A percentile compares a stretch with the other conserved stretches of the same genome.
Evolutionary conservation across 2,329 filamentous ascomycete species (phyloP).

Genomic region (Colletotrichum endophyticum): DNA sequence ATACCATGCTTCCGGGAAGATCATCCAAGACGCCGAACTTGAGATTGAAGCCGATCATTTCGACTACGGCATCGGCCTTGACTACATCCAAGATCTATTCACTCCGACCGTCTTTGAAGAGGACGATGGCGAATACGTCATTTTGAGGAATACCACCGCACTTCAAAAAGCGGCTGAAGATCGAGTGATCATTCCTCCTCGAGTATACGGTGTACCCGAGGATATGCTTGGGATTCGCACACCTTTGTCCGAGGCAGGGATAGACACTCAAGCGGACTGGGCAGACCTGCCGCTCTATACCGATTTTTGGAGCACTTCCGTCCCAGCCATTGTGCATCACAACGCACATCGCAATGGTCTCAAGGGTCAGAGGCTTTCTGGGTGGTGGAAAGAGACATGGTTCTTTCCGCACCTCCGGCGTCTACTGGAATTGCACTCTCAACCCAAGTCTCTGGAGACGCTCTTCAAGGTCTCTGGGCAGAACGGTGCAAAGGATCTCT

Average conservation of each 20-base stretch:
- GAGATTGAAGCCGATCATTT: background rate
- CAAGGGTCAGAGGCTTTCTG: slow-evolving; percentile 21
- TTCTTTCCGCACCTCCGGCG: slow-evolving; percentile 25
- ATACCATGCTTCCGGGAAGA: background rate
- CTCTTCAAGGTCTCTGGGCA: slow-evolving; percentile 24
- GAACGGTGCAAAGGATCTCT: slow-evolving; percentile 9
- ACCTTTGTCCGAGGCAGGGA: background rate
- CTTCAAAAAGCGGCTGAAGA: slow-evolving; percentile 22
- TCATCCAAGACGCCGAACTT: background rate
- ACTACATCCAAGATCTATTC: slow-evolving; percentile 33
- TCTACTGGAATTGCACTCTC: slow-evolving; percentile 10
- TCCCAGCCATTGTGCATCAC: slow-evolving; percentile 28
- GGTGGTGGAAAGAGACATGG: slow-evolving; percentile 30
- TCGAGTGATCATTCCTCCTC: slow-evolving; percentile 26
- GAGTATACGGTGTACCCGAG: slow-evolving; percentile 23
- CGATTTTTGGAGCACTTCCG: slow-evolving; percentile 25
- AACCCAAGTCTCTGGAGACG: background rate
- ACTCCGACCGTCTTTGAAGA: slow-evolving; percentile 33
- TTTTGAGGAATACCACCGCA: slow-evolving; percentile 17
- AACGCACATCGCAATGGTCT: slow-evolving; percentile 24
- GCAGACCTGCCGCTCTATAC: slow-evolving; percentile 23
- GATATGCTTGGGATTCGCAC: slow-evolving; percentile 21
- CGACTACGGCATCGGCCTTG: slow-evolving; percentile 31
- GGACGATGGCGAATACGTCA: slow-evolving; percentile 28
- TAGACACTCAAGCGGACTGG: background rate